Conservation (phyloP, 2,329 filamentous ascomycete genomes). For the Zymoseptoria pseudotritici region DNA sequence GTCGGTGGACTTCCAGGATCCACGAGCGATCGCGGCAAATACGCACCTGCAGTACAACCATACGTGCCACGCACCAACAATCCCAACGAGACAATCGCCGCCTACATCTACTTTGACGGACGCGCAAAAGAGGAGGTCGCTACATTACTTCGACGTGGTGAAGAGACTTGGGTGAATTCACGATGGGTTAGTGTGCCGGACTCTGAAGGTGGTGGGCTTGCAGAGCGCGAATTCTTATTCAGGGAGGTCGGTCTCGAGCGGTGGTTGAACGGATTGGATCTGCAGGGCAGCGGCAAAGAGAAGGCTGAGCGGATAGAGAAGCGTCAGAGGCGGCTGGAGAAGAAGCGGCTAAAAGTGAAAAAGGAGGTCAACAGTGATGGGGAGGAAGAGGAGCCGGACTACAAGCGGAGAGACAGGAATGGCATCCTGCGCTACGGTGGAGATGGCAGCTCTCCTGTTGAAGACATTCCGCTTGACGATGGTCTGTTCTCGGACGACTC, state of each 20-base stretch:
- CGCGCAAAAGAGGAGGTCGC: constrained; percentile 93
- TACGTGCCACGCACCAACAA: constrained; percentile 91
- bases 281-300: constrained; percentile 68
- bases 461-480: constrained; percentile 62
- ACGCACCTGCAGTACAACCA: constrained; percentile 58
- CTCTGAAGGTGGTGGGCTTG: constrained; percentile 83
- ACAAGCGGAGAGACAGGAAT: constrained; percentile 36
- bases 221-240: constrained; percentile 94
- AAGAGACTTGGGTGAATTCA: constrained; percentile 99
- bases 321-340: constrained; percentile 58
- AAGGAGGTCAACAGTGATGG: constrained; percentile 45
- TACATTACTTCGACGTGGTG: constrained; percentile 80
- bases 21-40: constrained; percentile 45
- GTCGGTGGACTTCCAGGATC: constrained; percentile 63
- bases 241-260: constrained; percentile 91
- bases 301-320: constrained; percentile 70
- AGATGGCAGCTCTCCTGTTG: constrained; percentile 66
- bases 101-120: constrained; percentile 98
- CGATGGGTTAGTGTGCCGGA: constrained; percentile 93
- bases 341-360: constrained; percentile 63
- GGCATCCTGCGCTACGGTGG: constrained; percentile 72
- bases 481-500: constrained; percentile 58
- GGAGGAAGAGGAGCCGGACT: constrained; percentile 33
- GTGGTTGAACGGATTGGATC: constrained; percentile 91
- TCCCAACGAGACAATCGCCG: constrained; percentile 92